Base-by-base conservation (phyloP, 1,139 yeast species). In the Yamadazyma dushanensis region DNA sequence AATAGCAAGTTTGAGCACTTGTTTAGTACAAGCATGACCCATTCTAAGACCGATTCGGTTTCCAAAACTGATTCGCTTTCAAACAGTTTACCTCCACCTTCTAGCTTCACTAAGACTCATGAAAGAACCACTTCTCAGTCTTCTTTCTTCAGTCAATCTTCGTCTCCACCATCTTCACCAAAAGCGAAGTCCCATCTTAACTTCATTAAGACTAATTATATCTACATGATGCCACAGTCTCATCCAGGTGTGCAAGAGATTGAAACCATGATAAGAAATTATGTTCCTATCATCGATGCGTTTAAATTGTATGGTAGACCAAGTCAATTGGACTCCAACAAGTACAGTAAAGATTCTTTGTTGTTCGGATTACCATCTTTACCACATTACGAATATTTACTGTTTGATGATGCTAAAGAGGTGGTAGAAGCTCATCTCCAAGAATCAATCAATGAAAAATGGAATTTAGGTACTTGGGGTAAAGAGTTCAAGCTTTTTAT, bases 241-340 rank as follows among this genome's bases (percentile, higher is more conserved):
- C 83, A 77, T 50, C 78, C 80, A 0, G 78, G 80, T 10, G 81
- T 77, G 9, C 59, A 63, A 26, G 75, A 76, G n/a, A 60, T 70
- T 18, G 82, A 77, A 52, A 77, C 78, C 21, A 76, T 76, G 81
- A 61, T 77, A 31, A 60, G 83, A 39, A 63, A 73, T 49, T 63
- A 71, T 38, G 65, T 77, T 31, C 80, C 78, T 36, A 64, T 75
- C 15, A 61, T 76, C 50, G 80, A 77, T 50, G 59, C 77, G 5
- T 77, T 75, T 57, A 70, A 64, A 47, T 56, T 77, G 31, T 77
- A 76, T 46, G 83, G 83, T 2, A 61, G 82, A 37, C 83, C 83
- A 1, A 53, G 58, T 17, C 77, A 65, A 39, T 69, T 77, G 44
- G 55, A 60, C 34, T 69, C 78, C 27, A 69, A 70, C 44, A 73